Evolutionary conservation across 768 basidiomycete species (phyloP).

Genomic region (Pulveroboletus sp.): DNA sequence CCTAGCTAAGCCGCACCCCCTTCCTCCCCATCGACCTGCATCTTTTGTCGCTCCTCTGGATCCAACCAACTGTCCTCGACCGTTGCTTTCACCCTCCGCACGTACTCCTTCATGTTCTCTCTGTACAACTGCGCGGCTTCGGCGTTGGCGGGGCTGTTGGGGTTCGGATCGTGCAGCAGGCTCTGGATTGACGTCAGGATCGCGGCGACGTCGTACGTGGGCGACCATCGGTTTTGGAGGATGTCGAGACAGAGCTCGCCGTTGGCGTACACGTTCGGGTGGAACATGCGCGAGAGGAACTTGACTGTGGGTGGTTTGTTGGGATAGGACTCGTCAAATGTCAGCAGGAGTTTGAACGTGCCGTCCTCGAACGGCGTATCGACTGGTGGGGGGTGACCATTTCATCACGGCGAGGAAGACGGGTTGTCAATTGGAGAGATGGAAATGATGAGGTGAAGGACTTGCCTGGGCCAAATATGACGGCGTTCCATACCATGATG

Average conservation of each 20-base stretch:
- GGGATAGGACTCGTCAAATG: constrained; percentile 97
- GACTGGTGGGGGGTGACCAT: constrained; percentile 41
- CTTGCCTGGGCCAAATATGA: constrained; percentile 97
- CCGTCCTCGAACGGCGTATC: constrained; percentile 99
- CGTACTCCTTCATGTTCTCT: constrained; percentile 99
- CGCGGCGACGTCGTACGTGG: constrained; percentile 98
- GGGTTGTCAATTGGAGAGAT: constrained; percentile 1
- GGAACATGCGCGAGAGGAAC: constrained; percentile 97
- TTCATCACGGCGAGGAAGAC: not conserved
- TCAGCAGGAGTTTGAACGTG: constrained; percentile 93
- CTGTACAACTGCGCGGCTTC: constrained; percentile 96
- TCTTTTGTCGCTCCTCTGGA: constrained; percentile 61
- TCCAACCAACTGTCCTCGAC: constrained; percentile 97
- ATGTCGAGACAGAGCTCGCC: constrained; percentile 98
- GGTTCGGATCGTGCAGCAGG: constrained; percentile 95
- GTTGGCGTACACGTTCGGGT: constrained; percentile 98
- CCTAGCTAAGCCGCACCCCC: constrained; percentile 2
- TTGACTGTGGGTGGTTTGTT: constrained; percentile 98
- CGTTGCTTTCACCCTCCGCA: constrained; percentile 85
- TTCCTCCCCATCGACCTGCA: constrained; percentile 36
- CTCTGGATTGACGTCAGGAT: constrained; percentile 97
- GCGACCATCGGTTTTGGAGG: constrained; percentile 97
- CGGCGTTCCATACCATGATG: constrained; percentile 99
- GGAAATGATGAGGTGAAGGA: constrained; percentile 1
- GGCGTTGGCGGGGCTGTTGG: constrained; percentile 96